phyloP scores from a whole-genome alignment of 1,139 yeast genomes.

The Kluyveromyces marxianus region DNA sequence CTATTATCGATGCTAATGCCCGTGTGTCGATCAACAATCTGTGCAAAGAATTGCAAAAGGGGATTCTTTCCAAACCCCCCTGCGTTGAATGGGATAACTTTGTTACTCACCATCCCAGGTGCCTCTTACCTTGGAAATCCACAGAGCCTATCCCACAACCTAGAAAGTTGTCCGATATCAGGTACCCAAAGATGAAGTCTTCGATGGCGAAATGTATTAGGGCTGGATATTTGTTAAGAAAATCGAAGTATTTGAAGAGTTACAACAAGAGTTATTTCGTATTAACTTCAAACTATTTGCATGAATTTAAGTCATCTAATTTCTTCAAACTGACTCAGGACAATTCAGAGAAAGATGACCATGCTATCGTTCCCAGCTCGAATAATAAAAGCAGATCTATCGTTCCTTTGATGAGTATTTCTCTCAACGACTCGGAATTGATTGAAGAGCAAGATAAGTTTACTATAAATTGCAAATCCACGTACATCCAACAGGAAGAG shows the following conservation, averaged over 20 bases:
- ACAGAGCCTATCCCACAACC: constrained; percentile 40
- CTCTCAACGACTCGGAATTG: constrained; percentile 35
- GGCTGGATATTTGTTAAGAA: constrained; percentile 50
- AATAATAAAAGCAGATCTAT: constrained; percentile 16
- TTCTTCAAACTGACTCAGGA: constrained; percentile 42
- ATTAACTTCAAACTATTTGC: constrained; percentile 63
- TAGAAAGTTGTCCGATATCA: constrained; percentile 42
- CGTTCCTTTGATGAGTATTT: constrained; percentile 36
- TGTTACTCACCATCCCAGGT: constrained; percentile 44
- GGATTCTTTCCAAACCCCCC: constrained; percentile 55
- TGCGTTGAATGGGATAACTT: constrained; percentile 71
- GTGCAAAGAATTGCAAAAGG: constrained; percentile 54
- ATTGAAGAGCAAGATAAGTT: constrained; percentile 32
- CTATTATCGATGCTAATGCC: constrained; percentile 50
- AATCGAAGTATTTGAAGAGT: constrained; percentile 55
- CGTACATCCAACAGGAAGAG: constrained; percentile 14
- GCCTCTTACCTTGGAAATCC: constrained; percentile 36
- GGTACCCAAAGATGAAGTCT: constrained; percentile 47
- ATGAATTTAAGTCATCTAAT: constrained; percentile 62
- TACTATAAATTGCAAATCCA: constrained; percentile 21
- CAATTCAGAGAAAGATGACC: constrained; percentile 15
- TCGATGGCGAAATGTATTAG: constrained; percentile 44
- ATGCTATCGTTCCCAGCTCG: constrained; percentile 15
- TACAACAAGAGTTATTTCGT: constrained; percentile 64
- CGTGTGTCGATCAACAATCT: constrained; percentile 48